phyloP scores from a whole-genome alignment of 1,284 basidiomycete genomes.

The Ceratobasidium sp. region DNA sequence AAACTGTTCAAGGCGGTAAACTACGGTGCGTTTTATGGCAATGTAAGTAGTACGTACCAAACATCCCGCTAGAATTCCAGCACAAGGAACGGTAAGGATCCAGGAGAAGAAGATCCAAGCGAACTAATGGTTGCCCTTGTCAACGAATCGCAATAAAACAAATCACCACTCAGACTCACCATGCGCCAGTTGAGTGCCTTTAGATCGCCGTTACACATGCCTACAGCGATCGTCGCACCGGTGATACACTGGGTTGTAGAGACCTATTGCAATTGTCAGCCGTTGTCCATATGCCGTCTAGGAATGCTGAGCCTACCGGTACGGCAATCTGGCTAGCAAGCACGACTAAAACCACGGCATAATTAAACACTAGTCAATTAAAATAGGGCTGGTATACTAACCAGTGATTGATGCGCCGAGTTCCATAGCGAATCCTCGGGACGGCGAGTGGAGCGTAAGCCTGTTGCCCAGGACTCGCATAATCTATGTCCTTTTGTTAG shows the following conservation, averaged over 20 bases:
- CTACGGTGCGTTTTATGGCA: not conserved
- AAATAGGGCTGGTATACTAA: no score
- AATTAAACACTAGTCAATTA: no score
- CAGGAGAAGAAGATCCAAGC: constrained; percentile 41
- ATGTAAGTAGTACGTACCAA: constrained; percentile 40
- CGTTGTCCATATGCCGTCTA: not conserved
- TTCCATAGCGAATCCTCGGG: constrained; percentile 59
- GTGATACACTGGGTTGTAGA: constrained; percentile 56
- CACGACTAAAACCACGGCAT: constrained; percentile 46
- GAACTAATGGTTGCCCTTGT: constrained; percentile 35
- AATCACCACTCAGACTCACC: constrained; percentile 41
- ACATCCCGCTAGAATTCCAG: constrained; percentile 51
- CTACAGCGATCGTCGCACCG: constrained; percentile 56
- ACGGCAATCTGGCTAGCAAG: constrained; percentile 54
- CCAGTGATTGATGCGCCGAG: constrained; percentile 55
- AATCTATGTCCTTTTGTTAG: constrained; percentile 46
- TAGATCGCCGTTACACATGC: constrained; percentile 51
- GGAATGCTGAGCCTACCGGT: constrained; percentile 44
- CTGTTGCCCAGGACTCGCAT: constrained; percentile 54
- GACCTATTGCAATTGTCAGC: constrained; percentile 35
- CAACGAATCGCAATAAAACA: constrained; percentile 42
- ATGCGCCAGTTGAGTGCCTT: constrained; percentile 52
- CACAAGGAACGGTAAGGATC: constrained; percentile 54
- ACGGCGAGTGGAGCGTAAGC: constrained; percentile 56
- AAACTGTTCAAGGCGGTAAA: constrained; percentile 34